Percentiles rank a stretch among this genome's conserved stretches.
Evolutionary conservation across 345 rosid genomes (phyloP).

Genomic region (Trapa bicornis): DNA sequence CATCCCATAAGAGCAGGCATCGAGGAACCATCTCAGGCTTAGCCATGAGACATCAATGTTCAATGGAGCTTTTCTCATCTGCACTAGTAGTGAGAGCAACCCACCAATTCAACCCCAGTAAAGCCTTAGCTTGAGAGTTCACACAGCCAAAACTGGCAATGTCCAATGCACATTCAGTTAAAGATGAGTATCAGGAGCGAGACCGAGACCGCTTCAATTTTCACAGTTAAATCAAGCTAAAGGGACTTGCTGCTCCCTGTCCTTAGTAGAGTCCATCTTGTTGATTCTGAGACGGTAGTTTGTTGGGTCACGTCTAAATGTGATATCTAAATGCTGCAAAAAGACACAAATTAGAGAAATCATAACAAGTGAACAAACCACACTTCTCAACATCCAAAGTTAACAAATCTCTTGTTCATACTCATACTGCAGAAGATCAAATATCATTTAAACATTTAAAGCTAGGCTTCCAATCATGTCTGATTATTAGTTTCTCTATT

Average conservation of each 20-base stretch:
- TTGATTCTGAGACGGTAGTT: constrained; percentile 91
- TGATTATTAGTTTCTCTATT: too few species aligned
- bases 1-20: neutral
- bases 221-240: neutral
- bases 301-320: constrained; percentile 89
- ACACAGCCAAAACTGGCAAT: neutral
- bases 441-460: neutral
- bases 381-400: neutral
- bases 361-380: neutral
- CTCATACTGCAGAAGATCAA: neutral
- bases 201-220: neutral
- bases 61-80: neutral
- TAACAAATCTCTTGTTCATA: too few species aligned
- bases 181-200: neutral
- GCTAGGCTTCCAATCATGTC: too few species aligned
- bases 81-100: neutral
- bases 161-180: neutral
- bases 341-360: neutral
- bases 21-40: neutral
- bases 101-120: neutral
- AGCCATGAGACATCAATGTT: neutral
- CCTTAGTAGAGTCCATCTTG: constrained; percentile 86
- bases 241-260: constrained; percentile 61
- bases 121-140: neutral
- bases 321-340: constrained; percentile 82